Base-by-base conservation (phyloP, 257 asterid species). In the Solanum habrochaites region DNA sequence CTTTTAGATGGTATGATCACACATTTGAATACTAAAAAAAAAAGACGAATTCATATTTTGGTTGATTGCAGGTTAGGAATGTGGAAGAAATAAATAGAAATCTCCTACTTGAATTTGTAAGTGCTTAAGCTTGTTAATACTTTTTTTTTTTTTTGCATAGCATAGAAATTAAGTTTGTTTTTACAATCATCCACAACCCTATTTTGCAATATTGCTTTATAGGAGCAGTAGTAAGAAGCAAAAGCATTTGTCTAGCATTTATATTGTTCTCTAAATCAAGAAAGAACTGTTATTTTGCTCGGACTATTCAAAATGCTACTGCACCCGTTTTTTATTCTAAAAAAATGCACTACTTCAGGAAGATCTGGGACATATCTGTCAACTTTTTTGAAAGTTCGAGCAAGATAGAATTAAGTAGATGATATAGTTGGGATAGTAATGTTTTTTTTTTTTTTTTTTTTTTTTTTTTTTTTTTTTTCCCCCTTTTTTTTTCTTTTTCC, bases 31-130 rank as follows among this genome's bases (percentile, higher is more conserved):
- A 35, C 39, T 35, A 35, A 27, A 13, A 13, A 27, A 67, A 71
- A 1, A 31, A 70, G 14, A 23, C 5, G 27, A 71, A 71, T 18
- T 32, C 27, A 35, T 78, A 27, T 78, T 42, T 78, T 78, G 4
- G 84, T 78, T 45, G 66, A 45, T 78, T 91, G 87, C 93, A 97
- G 99, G 3, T 90, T 9, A 93, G 95, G 89, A 96, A 95, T 86
- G 98, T 92, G 60, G 96, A 97, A 86, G 99, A 95, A 73, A 94
- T 97, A 67, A 95, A 96, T 90, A 92, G 91, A 78, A 91, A 90
- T 73, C 96, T 94, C 74, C 85, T 92, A 27, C 96, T 93, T 35
- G 95, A 93, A 86, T 90, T 91, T 86, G 99, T 96, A 91, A 93
- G 97, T 45, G 12, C 29, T 58, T 73, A 8, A 15, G 83, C 15